Evolutionary conservation across 225 moss, liverwort and hornwort species (phyloP), one percentile per base, ranked within the genome.

Genomic region (Pseudoscleropodium purum): DNA sequence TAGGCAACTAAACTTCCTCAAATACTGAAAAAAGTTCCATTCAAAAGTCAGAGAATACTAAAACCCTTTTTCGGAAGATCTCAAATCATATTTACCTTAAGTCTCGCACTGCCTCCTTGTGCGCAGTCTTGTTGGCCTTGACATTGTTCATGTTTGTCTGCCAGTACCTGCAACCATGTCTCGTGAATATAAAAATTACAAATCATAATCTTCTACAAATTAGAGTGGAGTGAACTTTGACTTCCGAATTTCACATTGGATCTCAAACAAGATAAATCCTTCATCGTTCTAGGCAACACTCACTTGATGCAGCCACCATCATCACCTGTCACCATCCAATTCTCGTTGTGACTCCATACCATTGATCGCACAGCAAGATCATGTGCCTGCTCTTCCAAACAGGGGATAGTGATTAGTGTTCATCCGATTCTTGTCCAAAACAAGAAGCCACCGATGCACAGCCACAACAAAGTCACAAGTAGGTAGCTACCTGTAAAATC

Each of bases 281-380:
- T 51, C 49, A 36, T 76, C 70, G 57, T 84, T 60, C 82, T 68
- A 85, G 20, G 36, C 15, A 74, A 86, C n/a, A 95, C 94, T 94
- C 86, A 97, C 99, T 99, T 99, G 81, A 99, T 99, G 89, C 99
- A 99, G 63, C 99, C 99, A 76, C 99, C 97, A 86, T 99, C 99
- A 92, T 99, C 99, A 87, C 99, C 97, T 64, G 99, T 99, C 63
- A 99, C 97, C 97, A 99, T 97, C 99, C 99, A 99, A 90, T 99
- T 99, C 81, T 97, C 99, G 83, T 99, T 99, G 87, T 99, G 97
- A 93, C 99, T 97, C 99, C 99, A 99, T 68, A 97, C 95, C 99
- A 99, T 99, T 84, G 99, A 99, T 85, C 99, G 95, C 84, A 99
- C 99, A 47, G 99, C 97, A 89, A 95, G 95, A 92, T 99, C 99